Evolutionary conservation across 805 yeast genomes (phyloP).

Genomic region (Wickerhamomyces alni): DNA sequence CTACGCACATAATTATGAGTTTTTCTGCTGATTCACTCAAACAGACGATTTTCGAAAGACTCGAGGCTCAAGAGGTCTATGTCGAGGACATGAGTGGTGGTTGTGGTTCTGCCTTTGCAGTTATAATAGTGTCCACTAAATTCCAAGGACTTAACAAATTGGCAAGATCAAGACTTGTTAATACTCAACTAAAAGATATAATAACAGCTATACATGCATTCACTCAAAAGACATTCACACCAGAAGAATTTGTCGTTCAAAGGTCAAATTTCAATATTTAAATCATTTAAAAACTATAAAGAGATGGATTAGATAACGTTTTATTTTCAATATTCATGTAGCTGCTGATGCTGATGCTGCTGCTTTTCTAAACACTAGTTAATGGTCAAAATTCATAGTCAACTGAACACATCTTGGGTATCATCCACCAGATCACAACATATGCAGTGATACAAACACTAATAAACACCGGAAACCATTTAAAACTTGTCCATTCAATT

Average conservation of each 20-base stretch:
- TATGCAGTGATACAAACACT: conserved; percentile 5
- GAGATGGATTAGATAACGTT: no score
- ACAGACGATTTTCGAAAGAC: conserved; percentile 43
- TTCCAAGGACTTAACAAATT: conserved; percentile 82
- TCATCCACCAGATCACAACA: conserved; percentile 4
- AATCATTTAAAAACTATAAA: neutral
- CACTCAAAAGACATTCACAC: conserved; percentile 85
- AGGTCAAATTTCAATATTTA: conserved; percentile 15
- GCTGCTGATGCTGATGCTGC: no score
- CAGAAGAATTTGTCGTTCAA: conserved; percentile 68
- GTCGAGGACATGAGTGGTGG: conserved; percentile 76
- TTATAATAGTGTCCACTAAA: conserved; percentile 67
- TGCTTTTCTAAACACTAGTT: no score
- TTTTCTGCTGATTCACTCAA: conserved; percentile 36
- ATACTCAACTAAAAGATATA: conserved; percentile 73
- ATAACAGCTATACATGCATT: conserved; percentile 89
- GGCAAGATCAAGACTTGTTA: conserved; percentile 82
- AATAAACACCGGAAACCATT: conserved; percentile 21
- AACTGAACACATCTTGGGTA: conserved; percentile 3
- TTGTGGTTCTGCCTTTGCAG: conserved; percentile 97
- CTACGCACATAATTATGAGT: conserved; percentile 5
- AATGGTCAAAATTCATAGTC: neutral
- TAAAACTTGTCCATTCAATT: conserved; percentile 21
- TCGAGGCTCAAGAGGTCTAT: conserved; percentile 60
- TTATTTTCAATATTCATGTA: no score